phyloP scores from a whole-genome alignment of 495 filamentous ascomycete species.

The Aspergillus diversus region DNA sequence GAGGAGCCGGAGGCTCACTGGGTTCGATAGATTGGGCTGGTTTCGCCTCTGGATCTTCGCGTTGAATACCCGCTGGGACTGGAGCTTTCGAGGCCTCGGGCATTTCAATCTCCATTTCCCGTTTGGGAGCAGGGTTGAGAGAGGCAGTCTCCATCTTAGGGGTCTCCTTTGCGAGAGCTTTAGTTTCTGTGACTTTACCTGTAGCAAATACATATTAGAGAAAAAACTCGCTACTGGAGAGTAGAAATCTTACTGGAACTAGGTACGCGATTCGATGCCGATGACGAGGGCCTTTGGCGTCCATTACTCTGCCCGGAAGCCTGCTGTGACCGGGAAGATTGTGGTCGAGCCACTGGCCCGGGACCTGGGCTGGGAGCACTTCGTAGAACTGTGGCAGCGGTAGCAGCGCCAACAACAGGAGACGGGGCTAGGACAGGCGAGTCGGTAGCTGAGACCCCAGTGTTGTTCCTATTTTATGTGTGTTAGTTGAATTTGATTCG shows the following conservation, averaged over 20 bases:
- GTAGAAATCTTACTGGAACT: conserved; percentile 32
- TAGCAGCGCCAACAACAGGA: conserved; percentile 66
- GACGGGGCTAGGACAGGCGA: conserved; percentile 76
- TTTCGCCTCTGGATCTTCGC: conserved; percentile 40
- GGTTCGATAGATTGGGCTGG: conserved; percentile 35
- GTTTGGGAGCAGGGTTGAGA: conserved; percentile 32
- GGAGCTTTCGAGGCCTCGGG: conserved; percentile 42
- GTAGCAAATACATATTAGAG: conserved; percentile 12
- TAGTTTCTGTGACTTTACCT: conserved; percentile 45
- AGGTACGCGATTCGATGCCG: conserved; percentile 54
- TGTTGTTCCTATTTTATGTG: conserved; percentile 49
- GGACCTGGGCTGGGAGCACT: conserved; percentile 52
- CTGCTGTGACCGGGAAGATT: conserved; percentile 69
- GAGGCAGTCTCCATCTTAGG: conserved; percentile 34
- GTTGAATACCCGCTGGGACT: conserved; percentile 26
- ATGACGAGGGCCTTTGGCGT: conserved; percentile 63
- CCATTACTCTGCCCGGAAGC: conserved; percentile 60
- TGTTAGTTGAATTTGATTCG: conserved; percentile 6
- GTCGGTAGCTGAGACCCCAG: conserved; percentile 52
- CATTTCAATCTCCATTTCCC: conserved; percentile 30
- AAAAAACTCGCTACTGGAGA: neutral
- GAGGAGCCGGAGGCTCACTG: conserved; percentile 22
- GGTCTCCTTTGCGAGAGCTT: conserved; percentile 36
- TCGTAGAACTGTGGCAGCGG: conserved; percentile 56
- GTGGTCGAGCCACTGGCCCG: conserved; percentile 49